phyloP scores from a whole-genome alignment of 2,329 filamentous ascomycete species.

The Trichoderma sp. region DNA sequence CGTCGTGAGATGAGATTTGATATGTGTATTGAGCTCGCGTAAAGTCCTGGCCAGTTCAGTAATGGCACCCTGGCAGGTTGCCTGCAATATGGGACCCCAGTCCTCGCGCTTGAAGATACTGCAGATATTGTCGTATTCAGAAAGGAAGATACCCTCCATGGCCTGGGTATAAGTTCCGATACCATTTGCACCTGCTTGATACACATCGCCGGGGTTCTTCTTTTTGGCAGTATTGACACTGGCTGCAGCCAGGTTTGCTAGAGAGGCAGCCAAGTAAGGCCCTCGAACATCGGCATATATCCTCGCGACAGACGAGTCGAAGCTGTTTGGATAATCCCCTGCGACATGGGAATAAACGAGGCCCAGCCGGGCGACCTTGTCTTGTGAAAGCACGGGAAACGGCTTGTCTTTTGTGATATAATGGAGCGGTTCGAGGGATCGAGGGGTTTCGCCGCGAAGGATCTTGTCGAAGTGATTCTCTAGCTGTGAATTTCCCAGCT shows the following conservation, averaged over 20 bases:
- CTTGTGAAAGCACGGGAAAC: slow-evolving; percentile 79
- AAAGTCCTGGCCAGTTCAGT: slow-evolving; percentile 84
- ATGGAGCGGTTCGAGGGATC: slow-evolving; percentile 84
- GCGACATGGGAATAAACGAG: slow-evolving; percentile 80
- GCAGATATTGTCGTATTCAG: slow-evolving; percentile 90
- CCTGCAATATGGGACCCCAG: slow-evolving; percentile 77
- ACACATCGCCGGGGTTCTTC: slow-evolving; percentile 80
- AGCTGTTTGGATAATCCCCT: slow-evolving; percentile 56
- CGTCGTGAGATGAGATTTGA: slow-evolving; percentile 81
- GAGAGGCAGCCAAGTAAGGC: slow-evolving; percentile 78
- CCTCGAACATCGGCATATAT: slow-evolving; percentile 87
- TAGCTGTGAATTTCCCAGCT: slow-evolving; percentile 78
- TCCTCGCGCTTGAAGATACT: slow-evolving; percentile 85
- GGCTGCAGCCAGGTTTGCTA: slow-evolving; percentile 85
- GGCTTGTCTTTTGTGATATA: slow-evolving; percentile 87
- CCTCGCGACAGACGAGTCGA: slow-evolving; percentile 73
- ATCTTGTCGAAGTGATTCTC: slow-evolving; percentile 82
- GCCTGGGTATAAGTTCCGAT: slow-evolving; percentile 87
- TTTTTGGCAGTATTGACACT: slow-evolving; percentile 83
- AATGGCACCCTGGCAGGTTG: slow-evolving; percentile 77
- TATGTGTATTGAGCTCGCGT: slow-evolving; percentile 85
- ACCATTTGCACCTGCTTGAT: slow-evolving; percentile 85
- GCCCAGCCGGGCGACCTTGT: slow-evolving; percentile 74
- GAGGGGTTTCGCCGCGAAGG: slow-evolving; percentile 74
- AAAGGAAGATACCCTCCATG: slow-evolving; percentile 82